A percentile compares a stretch with the other conserved stretches of the same genome.
Conservation (phyloP, 371 early-diverging fungal genomes). For the Syncephalastrum racemosum region DNA sequence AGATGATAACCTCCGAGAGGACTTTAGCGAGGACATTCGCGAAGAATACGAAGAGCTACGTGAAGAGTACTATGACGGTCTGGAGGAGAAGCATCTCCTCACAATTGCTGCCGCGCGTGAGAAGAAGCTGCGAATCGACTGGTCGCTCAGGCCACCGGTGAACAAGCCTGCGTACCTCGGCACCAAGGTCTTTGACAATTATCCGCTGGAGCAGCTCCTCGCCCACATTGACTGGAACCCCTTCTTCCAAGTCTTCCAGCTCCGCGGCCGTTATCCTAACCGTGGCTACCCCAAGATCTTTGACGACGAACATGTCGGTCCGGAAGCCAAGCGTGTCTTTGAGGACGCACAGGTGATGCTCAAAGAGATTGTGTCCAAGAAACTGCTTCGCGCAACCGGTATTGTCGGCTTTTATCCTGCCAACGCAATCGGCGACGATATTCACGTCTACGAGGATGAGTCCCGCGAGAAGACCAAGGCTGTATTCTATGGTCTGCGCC, state of each 20-base stretch:
- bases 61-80: constrained; percentile 89
- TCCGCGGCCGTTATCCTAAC: constrained; percentile 93
- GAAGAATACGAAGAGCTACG: constrained; percentile 94
- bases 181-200: constrained; percentile 72
- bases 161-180: constrained; percentile 80
- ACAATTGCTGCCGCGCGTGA: constrained; percentile 68
- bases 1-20: constrained; percentile 72
- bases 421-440: constrained; percentile 86
- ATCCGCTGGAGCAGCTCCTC: constrained; percentile 69
- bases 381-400: constrained; percentile 68
- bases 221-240: constrained; percentile 95
- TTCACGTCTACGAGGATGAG: constrained; percentile 76
- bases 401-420: constrained; percentile 89
- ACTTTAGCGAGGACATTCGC: constrained; percentile 81
- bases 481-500: constrained; percentile 79
- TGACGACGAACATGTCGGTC: constrained; percentile 85
- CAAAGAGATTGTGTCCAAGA: constrained; percentile 70
- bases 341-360: constrained; percentile 84
- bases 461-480: constrained; percentile 58
- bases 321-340: constrained; percentile 87
- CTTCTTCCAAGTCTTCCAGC: constrained; percentile 95
- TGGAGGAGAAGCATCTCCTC: constrained; percentile 80
- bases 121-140: constrained; percentile 66
- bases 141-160: constrained; percentile 58
- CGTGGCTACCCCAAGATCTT: constrained; percentile 95